Evolutionary conservation across 1,139 yeast species (phyloP), one percentile per base, ranked within the genome.

Genomic region (Yamadazyma kanchanaburiensis): DNA sequence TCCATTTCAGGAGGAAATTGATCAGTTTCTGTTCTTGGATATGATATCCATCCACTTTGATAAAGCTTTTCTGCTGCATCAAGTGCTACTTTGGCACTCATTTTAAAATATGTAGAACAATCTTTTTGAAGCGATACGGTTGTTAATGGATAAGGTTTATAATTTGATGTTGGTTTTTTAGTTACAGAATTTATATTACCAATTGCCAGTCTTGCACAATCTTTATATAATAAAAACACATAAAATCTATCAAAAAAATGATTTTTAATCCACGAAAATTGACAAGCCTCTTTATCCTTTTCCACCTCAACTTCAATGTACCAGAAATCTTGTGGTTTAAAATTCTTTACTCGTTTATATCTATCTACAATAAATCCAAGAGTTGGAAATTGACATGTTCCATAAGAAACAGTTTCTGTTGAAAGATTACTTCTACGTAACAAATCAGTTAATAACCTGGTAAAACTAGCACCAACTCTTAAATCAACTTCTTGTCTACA

Each of bases 1-100:
- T 91, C 85, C 80, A 89, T 86, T 2, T 73, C 66, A 0, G 64
- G 55, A 2, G 95, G 96, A 48, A 85, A 94, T 18, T 64, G 74
- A 53, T 94, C 96, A 0, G 99, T 94, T 53, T 94, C 99, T 0
- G 99, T 94, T 64, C 99, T 82, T 3, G 99, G 99, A 50, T 94
- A 94, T 0, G 96, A 88, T 4, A 94, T 65, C 47, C 77, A 86
- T 0, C 98, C 98, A 32, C 74, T 68, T 35, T 83, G 88, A 52
- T 94, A 94, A 16, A 94, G 66, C 40, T 73, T 74, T 56, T 94
- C 98, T 0, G 99, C 97, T 0, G 82, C 75, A 34, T 79, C 87
- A 46, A 91, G 61, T 1, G 96, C 78, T 27, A 72, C 72, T 48
- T 89, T 89, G 1, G 98, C 94, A 48, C 87, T 76, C 69, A 87